phyloP scores from a whole-genome alignment of 495 filamentous ascomycete species.

The Penicillium roqueforti region DNA sequence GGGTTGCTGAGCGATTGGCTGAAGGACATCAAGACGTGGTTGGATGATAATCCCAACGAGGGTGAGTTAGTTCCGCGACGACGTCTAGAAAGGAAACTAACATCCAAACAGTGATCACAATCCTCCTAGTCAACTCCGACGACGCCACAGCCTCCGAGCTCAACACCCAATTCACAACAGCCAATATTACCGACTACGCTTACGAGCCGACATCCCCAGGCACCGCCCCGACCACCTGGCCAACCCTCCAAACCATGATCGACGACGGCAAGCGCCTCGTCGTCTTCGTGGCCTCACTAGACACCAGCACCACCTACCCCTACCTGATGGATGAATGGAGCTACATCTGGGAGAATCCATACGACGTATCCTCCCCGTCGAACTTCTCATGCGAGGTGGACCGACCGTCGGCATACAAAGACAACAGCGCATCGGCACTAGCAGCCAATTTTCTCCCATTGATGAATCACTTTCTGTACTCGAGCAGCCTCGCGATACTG shows the following conservation, averaged over 20 bases:
- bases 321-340: conserved; percentile 73
- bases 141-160: conserved; percentile 51
- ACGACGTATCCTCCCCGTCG: conserved; percentile 56
- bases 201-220: conserved; percentile 50
- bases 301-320: conserved; percentile 42
- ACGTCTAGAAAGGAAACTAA: background rate
- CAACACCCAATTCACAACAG: conserved; percentile 50
- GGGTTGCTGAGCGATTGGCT: conserved; percentile 62
- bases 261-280: conserved; percentile 58
- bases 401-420: conserved; percentile 49
- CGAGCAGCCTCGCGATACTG: conserved; percentile 32
- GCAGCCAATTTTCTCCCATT: conserved; percentile 51
- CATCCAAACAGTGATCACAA: conserved; percentile 54
- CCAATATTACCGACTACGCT: conserved; percentile 58
- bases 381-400: conserved; percentile 67
- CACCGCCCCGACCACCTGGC: conserved; percentile 54
- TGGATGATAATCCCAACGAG: conserved; percentile 66
- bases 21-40: conserved; percentile 57
- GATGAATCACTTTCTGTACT: conserved; percentile 72
- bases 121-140: conserved; percentile 71
- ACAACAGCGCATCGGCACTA: conserved; percentile 40
- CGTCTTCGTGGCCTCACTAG: conserved; percentile 57
- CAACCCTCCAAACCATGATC: conserved; percentile 66
- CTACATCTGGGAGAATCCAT: conserved; percentile 74
- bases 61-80: conserved; percentile 23